These are phyloP conservation scores for Bothriochloa decipiens DNA, from an alignment of 176 grass and related monocot species.

Conservation along the genomic window DNA sequence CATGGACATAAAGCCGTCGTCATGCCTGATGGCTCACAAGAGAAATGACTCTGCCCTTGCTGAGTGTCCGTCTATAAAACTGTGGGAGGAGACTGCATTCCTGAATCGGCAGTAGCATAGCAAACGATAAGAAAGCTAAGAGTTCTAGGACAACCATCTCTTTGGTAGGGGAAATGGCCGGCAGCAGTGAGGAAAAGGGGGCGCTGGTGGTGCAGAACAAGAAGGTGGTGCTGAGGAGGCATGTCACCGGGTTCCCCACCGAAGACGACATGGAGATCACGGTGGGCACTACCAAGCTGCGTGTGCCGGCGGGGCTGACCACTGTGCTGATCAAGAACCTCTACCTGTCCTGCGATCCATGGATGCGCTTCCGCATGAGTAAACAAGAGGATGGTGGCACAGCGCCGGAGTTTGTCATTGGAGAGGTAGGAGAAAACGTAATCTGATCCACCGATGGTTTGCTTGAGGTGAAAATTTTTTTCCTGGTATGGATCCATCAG, in stretches of 20 bases:
- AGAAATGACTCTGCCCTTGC: background rate
- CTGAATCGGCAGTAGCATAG: background rate
- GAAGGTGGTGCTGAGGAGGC: constrained; percentile 43
- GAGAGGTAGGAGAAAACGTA: constrained; percentile 3
- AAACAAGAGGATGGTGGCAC: background rate
- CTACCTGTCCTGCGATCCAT: constrained; percentile 59
- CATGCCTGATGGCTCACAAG: too few relatives aligned
- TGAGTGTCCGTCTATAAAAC: background rate
- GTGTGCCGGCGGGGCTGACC: background rate
- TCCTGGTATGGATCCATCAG: background rate
- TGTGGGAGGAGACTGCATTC: background rate
- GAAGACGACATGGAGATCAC: constrained; percentile 46
- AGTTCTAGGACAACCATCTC: background rate
- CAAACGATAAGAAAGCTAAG: background rate
- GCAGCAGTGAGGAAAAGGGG: background rate
- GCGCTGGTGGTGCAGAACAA: constrained; percentile 1
- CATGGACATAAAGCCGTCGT: too few relatives aligned
- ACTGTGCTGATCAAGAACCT: constrained; percentile 54
- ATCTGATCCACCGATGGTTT: background rate
- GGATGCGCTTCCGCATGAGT: constrained; percentile 41
- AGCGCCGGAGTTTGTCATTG: background rate
- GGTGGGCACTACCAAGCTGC: background rate
- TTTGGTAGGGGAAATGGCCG: background rate
- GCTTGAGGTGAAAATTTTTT: background rate
- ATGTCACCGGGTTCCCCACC: constrained; percentile 35